phyloP scores from a whole-genome alignment of 331 rosid genomes.

The Rhamnella rubrinervis region DNA sequence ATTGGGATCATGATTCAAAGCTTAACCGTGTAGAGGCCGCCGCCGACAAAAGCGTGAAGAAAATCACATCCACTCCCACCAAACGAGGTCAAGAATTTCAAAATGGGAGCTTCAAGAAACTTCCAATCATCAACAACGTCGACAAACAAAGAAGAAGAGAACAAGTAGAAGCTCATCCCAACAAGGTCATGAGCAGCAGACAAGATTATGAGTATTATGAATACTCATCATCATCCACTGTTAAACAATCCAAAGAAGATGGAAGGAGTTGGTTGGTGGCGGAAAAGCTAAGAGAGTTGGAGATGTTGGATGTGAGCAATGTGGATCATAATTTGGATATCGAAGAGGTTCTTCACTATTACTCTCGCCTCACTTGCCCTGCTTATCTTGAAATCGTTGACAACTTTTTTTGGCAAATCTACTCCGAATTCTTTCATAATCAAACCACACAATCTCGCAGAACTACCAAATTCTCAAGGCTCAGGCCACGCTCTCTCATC shows the following conservation, averaged over 20 bases:
- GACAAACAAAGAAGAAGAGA: not conserved
- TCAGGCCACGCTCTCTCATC: constrained; percentile 11
- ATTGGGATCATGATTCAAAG: constrained; percentile 38
- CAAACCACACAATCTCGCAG: not conserved
- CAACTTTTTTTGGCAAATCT: constrained; percentile 71
- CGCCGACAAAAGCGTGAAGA: constrained; percentile 28
- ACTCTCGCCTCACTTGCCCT: constrained; percentile 78
- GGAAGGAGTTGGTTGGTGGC: constrained; percentile 42
- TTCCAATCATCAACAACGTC: not conserved
- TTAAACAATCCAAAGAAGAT: not conserved
- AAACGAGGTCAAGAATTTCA: constrained; percentile 32
- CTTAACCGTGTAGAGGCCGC: constrained; percentile 2
- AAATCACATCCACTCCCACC: constrained; percentile 18
- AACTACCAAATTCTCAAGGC: constrained; percentile 33
- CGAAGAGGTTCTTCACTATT: constrained; percentile 85
- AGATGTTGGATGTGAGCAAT: constrained; percentile 64
- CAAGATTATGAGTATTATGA: too few species aligned
- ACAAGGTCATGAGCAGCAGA: not conserved
- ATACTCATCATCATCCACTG: too few species aligned
- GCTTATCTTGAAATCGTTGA: constrained; percentile 82
- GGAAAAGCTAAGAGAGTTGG: constrained; percentile 73
- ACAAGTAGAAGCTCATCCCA: not conserved
- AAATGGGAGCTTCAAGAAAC: constrained; percentile 23
- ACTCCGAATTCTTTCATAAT: constrained; percentile 47
- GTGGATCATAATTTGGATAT: constrained; percentile 79